Evolutionary conservation across 306 rosid species (phyloP), one percentile per base, ranked within the genome.

Genomic region (Fragaria nilgerrensis): DNA sequence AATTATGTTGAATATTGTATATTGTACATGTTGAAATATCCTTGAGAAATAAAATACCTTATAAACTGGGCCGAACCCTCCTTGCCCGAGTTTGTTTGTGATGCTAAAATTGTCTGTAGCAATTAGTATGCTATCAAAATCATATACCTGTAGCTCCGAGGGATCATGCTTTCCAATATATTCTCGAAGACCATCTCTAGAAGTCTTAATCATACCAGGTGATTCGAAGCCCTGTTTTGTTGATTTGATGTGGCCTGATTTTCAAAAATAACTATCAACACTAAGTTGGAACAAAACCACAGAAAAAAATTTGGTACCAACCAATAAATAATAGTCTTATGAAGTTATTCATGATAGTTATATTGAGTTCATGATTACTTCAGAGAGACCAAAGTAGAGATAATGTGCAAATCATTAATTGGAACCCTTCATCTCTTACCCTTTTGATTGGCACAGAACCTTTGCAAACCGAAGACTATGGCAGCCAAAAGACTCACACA

Each of bases 11-110:
- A 1, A 1, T 5, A 34, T 34, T 3, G 2, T 59, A 59, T 58
- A 15, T 5, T 50, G 9, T 0, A 50, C 50, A 12, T 47, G 17
- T 13, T 13, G 8, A 22, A 10, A 14, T 58, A 12, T 62, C 9
- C 16, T 12, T 29, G 2, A 8, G 8, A 41, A 50, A 19, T 5
- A 12, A 12, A 27, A 4, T 32, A 29, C 43, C 43, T 29, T 63
- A 15, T 63, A 63, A 63, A 63, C 43, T 1, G 43, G 43, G 41
- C 43, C 43, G 75, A 83, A 77, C 19, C 84, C 85, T 53, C 78
- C 63, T n/a, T 70, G 19, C 27, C 70, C 48, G 16, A 37, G 48
- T 19, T 65, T 65, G 70, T 65, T 65, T 19, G 12, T 34, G 25
- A 65, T 36, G 47, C 47, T 36, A 23, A 65, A 65, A 9, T 9